Conservation (phyloP, 495 filamentous ascomycete species). For the Neurospora sp. region DNA sequence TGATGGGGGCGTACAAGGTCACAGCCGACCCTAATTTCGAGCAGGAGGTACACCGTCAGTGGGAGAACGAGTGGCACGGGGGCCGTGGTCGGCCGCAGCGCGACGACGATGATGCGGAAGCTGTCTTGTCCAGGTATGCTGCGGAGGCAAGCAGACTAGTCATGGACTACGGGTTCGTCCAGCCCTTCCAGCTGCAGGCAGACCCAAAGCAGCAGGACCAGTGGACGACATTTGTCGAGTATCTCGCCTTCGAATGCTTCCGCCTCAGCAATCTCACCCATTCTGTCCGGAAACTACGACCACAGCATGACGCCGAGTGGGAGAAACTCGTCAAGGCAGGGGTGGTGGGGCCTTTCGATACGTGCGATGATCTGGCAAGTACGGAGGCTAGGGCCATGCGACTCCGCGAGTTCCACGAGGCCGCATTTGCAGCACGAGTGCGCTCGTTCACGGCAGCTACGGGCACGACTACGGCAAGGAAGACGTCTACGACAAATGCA, state of each 20-base stretch:
- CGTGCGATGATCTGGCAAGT: too few relatives aligned
- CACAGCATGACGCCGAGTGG: not conserved
- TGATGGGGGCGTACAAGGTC: not conserved
- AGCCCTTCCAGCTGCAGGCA: not conserved
- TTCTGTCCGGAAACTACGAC: not conserved
- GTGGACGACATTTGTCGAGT: slow-evolving; percentile 3
- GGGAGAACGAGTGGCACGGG: not conserved
- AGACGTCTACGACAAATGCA: too few relatives aligned
- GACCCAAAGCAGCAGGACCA: slow-evolving; percentile 2
- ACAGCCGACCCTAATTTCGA: not conserved
- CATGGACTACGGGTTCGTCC: not conserved
- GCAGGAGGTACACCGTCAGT: not conserved
- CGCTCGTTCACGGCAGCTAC: too few relatives aligned
- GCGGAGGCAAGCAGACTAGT: too few relatives aligned
- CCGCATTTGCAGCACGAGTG: too few relatives aligned
- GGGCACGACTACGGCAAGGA: too few relatives aligned
- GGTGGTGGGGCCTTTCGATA: too few relatives aligned
- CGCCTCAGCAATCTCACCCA: not conserved
- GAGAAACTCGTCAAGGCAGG: too few relatives aligned
- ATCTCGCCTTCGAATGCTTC: not conserved
- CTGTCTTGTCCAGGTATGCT: too few relatives aligned
- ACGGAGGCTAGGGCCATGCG: too few relatives aligned
- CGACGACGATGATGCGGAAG: not conserved
- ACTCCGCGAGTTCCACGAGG: too few relatives aligned
- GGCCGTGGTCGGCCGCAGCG: not conserved